Percentiles rank a stretch among this genome's conserved stretches.
phyloP scores from a whole-genome alignment of 768 basidiomycete genomes.

The Boletus reticuloceps region DNA sequence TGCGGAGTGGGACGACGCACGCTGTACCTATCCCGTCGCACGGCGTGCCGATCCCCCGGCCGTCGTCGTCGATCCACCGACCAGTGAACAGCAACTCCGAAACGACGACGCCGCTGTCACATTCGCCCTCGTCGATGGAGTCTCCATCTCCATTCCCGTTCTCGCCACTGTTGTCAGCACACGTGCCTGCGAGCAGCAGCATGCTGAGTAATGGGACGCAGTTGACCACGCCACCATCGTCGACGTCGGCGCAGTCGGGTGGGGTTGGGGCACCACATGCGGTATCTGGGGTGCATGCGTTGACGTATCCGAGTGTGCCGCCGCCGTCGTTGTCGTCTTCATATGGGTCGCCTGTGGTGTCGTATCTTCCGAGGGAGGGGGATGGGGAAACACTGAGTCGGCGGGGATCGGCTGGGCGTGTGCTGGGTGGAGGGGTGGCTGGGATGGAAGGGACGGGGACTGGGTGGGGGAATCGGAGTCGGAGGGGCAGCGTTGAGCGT shows the following conservation, averaged over 20 bases:
- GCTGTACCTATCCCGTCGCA: slow-evolving; percentile 69
- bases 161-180: slow-evolving; percentile 54
- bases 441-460: not conserved
- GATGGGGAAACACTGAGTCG: slow-evolving; percentile 56
- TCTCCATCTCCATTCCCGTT: slow-evolving; percentile 70
- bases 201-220: slow-evolving; percentile 46
- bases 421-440: slow-evolving; percentile 26
- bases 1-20: slow-evolving; percentile 35
- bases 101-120: slow-evolving; percentile 60
- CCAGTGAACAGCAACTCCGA: slow-evolving; percentile 47
- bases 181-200: slow-evolving; percentile 35
- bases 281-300: slow-evolving; percentile 33
- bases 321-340: slow-evolving; percentile 80
- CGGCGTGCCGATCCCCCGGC: slow-evolving; percentile 76
- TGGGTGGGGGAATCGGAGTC: slow-evolving; percentile 29
- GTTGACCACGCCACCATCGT: slow-evolving; percentile 73
- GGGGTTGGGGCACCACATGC: slow-evolving; percentile 16
- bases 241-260: slow-evolving; percentile 30
- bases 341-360: slow-evolving; percentile 65
- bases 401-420: slow-evolving; percentile 45
- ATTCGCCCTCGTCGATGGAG: slow-evolving; percentile 63
- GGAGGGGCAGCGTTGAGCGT: slow-evolving; percentile 58
- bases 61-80: slow-evolving; percentile 60
- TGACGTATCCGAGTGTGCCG: slow-evolving; percentile 81
- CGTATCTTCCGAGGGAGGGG: slow-evolving; percentile 46